Evolutionary conservation across 2,329 filamentous ascomycete genomes (phyloP).

Genomic region (Clarireedia homoeocarpa): DNA sequence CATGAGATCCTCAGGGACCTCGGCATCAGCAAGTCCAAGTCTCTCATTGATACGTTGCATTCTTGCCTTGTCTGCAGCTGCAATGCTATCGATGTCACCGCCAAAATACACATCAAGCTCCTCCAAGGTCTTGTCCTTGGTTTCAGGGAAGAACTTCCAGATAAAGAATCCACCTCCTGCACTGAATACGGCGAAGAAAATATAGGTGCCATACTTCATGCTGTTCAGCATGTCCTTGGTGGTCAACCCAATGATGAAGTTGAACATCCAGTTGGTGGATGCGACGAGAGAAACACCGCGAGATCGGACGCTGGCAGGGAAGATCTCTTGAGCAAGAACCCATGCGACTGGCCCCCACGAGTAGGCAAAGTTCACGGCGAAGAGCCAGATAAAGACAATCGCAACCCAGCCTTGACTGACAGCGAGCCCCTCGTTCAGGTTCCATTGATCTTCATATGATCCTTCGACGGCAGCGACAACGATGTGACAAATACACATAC

Average conservation of each 20-base stretch:
- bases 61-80: slow-evolving; percentile 27
- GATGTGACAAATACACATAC: slow-evolving; percentile 60
- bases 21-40: slow-evolving; percentile 22
- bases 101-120: slow-evolving; percentile 41
- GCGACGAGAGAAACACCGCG: slow-evolving; percentile 36
- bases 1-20: slow-evolving; percentile 23
- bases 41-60: slow-evolving; percentile 22
- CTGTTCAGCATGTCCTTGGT: slow-evolving; percentile 35
- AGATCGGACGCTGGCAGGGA: slow-evolving; percentile 33
- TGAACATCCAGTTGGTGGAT: slow-evolving; percentile 38
- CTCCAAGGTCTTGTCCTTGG: slow-evolving; percentile 44
- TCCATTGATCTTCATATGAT: slow-evolving; percentile 33
- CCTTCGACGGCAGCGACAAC: slow-evolving; percentile 36
- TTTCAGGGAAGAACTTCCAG: slow-evolving; percentile 45
- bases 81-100: slow-evolving; percentile 26
- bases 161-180: slow-evolving; percentile 39
- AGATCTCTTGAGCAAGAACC: slow-evolving; percentile 33
- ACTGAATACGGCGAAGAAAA: slow-evolving; percentile 47
- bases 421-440: slow-evolving; percentile 4
- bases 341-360: slow-evolving; percentile 31
- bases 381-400: slow-evolving; percentile 31
- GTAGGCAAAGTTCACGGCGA: slow-evolving; percentile 26
- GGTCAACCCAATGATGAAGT: slow-evolving; percentile 40
- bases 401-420: slow-evolving; percentile 32
- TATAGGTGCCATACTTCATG: slow-evolving; percentile 45